Conservation (phyloP, 352 stramenopile species). For the Phytophthora citrophthora region DNA sequence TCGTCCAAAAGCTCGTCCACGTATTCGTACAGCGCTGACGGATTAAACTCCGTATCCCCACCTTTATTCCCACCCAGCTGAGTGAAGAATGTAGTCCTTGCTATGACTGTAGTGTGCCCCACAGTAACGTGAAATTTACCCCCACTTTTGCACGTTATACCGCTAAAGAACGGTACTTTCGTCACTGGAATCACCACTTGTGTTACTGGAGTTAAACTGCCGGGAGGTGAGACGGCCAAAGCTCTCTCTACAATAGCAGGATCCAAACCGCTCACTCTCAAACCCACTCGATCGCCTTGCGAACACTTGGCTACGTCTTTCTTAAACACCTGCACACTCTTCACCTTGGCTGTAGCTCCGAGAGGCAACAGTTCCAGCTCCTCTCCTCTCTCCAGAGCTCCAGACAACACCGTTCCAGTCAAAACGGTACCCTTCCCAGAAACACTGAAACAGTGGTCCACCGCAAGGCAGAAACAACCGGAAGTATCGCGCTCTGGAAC, state of each 20-base stretch:
- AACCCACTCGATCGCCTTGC: constrained; percentile 96
- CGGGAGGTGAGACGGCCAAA: constrained; percentile 56
- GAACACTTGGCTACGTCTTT: constrained; percentile 73
- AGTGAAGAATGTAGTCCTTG: constrained; percentile 68
- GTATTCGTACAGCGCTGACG: constrained; percentile 49
- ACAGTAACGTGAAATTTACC: constrained; percentile 79
- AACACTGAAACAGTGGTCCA: constrained; percentile 99
- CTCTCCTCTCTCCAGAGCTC: constrained; percentile 89
- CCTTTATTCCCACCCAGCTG: constrained; percentile 13
- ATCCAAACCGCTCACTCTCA: constrained; percentile 91
- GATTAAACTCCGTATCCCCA: constrained; percentile 39
- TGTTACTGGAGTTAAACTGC: constrained; percentile 52
- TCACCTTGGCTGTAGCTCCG: constrained; percentile 93
- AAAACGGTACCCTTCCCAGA: constrained; percentile 98
- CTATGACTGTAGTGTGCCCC: constrained; percentile 79
- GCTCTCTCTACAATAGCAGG: constrained; percentile 66
- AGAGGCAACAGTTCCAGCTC: constrained; percentile 93
- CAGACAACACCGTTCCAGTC: constrained; percentile 94
- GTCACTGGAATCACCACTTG: constrained; percentile 59
- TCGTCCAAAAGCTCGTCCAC: constrained; percentile 38
- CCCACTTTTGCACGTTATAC: constrained; percentile 55
- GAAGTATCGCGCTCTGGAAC: constrained; percentile 46
- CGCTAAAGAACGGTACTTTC: constrained; percentile 66
- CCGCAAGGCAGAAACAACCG: constrained; percentile 91
- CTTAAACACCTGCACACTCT: constrained; percentile 98